Conservation (phyloP, 2,329 filamentous ascomycete genomes). For the Sclerotinia sclerotiorum region DNA sequence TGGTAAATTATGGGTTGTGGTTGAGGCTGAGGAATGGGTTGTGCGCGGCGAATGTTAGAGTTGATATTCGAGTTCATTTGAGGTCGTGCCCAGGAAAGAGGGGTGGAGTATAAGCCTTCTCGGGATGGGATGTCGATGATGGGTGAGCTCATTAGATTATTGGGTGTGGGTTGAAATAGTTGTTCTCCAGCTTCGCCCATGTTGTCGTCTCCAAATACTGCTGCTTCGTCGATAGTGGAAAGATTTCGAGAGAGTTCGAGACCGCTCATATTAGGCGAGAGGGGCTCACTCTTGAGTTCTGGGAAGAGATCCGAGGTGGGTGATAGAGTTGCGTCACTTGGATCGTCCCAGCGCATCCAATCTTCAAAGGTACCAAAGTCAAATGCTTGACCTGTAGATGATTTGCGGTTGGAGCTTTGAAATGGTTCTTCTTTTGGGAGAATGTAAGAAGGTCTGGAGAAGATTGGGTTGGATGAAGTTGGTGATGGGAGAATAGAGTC, state of each 20-base stretch:
- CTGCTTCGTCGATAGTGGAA: constrained; percentile 29
- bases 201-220: constrained; percentile 34
- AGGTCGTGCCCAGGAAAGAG: constrained; percentile 36
- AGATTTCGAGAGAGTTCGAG: constrained; percentile 33
- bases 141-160: constrained; percentile 21
- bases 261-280: constrained; percentile 33
- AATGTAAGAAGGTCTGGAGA: constrained; percentile 27
- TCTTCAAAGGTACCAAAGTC: constrained; percentile 38
- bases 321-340: constrained; percentile 34
- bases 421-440: constrained; percentile 29
- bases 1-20: constrained; percentile 21
- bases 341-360: constrained; percentile 40
- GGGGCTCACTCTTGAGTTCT: constrained; percentile 35
- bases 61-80: constrained; percentile 19
- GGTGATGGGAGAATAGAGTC: constrained; percentile 36
- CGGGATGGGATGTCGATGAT: constrained; percentile 23
- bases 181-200: constrained; percentile 31
- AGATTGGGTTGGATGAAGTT: constrained; percentile 30
- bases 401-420: constrained; percentile 26
- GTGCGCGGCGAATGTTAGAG: constrained; percentile 5
- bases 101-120: constrained; percentile 36
- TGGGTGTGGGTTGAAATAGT: constrained; percentile 33
- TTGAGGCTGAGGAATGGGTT: constrained; percentile 16
- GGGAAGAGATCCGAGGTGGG: constrained; percentile 36
- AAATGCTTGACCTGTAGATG: constrained; percentile 30